Conservation (phyloP, 2,329 filamentous ascomycete species). For the Cercospora berteroae region DNA sequence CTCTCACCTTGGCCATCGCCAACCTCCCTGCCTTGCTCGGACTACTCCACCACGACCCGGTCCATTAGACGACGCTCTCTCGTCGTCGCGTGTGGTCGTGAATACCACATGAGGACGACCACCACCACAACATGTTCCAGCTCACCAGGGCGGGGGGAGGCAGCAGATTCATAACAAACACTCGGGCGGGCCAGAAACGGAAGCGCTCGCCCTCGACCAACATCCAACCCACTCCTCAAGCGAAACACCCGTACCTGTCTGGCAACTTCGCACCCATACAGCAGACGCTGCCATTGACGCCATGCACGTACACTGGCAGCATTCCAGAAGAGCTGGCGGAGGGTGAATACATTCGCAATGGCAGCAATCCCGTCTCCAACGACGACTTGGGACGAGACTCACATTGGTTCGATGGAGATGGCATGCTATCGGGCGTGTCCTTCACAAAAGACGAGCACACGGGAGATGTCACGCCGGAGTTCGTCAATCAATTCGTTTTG, state of each 20-base stretch:
- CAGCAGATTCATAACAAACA: not conserved
- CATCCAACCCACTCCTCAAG: conserved; percentile 34
- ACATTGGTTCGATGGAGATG: conserved; percentile 75
- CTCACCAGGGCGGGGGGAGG: not conserved
- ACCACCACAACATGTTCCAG: conserved; percentile 1
- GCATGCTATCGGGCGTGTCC: conserved; percentile 67
- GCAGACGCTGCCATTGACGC: conserved; percentile 54
- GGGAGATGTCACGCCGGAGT: conserved; percentile 55
- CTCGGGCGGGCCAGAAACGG: conserved; percentile 28
- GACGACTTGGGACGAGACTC: conserved; percentile 60
- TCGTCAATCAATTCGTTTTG: conserved; percentile 67
- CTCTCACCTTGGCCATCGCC: not conserved
- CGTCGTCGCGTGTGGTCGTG: not conserved
- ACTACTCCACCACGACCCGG: not conserved
- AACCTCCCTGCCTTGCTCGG: not conserved
- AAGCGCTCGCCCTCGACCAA: conserved; percentile 33
- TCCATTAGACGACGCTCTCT: not conserved
- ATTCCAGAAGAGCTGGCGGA: conserved; percentile 66
- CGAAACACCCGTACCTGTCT: conserved; percentile 51
- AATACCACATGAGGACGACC: not conserved
- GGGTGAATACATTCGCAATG: conserved; percentile 71
- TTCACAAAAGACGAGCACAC: conserved; percentile 51
- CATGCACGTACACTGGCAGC: conserved; percentile 56
- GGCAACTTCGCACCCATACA: conserved; percentile 70
- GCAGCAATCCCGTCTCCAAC: conserved; percentile 65